phyloP scores from a whole-genome alignment of 768 basidiomycete genomes.

The Pholiota molesta region DNA sequence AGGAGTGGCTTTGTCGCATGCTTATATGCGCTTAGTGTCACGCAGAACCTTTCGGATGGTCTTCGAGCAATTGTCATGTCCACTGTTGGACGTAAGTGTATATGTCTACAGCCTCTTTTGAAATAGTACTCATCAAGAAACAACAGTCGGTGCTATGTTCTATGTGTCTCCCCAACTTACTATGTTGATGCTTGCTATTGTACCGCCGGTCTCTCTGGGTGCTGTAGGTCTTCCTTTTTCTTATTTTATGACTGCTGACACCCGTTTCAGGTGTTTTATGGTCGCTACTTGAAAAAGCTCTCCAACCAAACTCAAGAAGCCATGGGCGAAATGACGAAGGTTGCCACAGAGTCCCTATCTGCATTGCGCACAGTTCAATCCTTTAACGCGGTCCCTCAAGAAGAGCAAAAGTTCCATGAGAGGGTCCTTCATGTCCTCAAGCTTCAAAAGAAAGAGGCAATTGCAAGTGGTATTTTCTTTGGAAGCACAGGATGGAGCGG shows the following conservation, averaged over 20 bases:
- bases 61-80: conserved; percentile 88
- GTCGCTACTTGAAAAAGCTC: conserved; percentile 90
- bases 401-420: conserved; percentile 75
- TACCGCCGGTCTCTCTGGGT: conserved; percentile 85
- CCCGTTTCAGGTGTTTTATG: conserved; percentile 82
- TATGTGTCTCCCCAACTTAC: conserved; percentile 90
- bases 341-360: conserved; percentile 88
- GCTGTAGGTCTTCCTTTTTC: conserved; percentile 53
- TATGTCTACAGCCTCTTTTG: background rate
- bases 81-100: conserved; percentile 81
- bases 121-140: background rate
- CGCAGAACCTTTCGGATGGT: conserved; percentile 81
- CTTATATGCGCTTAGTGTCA: conserved; percentile 50
- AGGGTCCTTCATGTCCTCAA: conserved; percentile 65
- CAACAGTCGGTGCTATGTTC: conserved; percentile 90
- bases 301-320: conserved; percentile 94
- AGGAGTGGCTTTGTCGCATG: background rate
- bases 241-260: conserved; percentile 4
- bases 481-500: conserved; percentile 93
- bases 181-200: conserved; percentile 88
- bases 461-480: conserved; percentile 92
- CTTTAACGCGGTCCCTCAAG: conserved; percentile 81
- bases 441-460: conserved; percentile 84
- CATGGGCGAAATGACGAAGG: conserved; percentile 92
- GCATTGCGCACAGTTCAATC: conserved; percentile 90